Conservation (phyloP, 2,329 filamentous ascomycete species). For the Talaromyces sp. region DNA sequence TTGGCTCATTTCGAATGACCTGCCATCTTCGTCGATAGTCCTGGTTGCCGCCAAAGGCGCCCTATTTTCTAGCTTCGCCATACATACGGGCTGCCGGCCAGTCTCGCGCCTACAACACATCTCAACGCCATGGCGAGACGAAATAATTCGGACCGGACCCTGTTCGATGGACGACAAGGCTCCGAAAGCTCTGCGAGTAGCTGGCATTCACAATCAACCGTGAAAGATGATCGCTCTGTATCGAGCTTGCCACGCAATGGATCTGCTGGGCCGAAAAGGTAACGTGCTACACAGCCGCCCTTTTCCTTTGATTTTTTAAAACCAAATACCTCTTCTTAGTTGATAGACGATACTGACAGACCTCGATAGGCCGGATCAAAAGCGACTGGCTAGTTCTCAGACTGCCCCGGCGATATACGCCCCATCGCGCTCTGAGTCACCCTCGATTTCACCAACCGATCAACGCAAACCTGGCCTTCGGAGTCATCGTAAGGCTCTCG, state of each 20-base stretch:
- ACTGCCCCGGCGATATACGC: conserved; percentile 22
- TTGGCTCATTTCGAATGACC: background rate
- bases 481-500: conserved; percentile 31
- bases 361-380: background rate
- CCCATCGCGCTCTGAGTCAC: conserved; percentile 31
- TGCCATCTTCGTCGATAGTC: background rate
- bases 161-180: conserved; percentile 32
- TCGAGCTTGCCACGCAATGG: conserved; percentile 9
- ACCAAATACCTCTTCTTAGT: too few species aligned
- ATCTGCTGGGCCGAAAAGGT: background rate
- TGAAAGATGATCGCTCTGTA: conserved; percentile 25
- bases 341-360: background rate
- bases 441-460: conserved; percentile 35
- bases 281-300: background rate
- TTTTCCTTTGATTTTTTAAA: background rate
- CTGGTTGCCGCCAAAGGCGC: background rate
- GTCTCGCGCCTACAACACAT: background rate
- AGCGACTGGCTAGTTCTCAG: background rate
- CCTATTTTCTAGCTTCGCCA: background rate
- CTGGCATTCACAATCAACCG: conserved; percentile 36
- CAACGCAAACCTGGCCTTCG: conserved; percentile 29
- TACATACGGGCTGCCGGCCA: conserved; percentile 1
- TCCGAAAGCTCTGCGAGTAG: conserved; percentile 39
- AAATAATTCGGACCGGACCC: conserved; percentile 22
- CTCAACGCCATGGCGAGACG: conserved; percentile 28